Evolutionary conservation across 768 basidiomycete genomes (phyloP), one percentile per base, ranked within the genome.

Genomic region (Pisolithus microcarpus): DNA sequence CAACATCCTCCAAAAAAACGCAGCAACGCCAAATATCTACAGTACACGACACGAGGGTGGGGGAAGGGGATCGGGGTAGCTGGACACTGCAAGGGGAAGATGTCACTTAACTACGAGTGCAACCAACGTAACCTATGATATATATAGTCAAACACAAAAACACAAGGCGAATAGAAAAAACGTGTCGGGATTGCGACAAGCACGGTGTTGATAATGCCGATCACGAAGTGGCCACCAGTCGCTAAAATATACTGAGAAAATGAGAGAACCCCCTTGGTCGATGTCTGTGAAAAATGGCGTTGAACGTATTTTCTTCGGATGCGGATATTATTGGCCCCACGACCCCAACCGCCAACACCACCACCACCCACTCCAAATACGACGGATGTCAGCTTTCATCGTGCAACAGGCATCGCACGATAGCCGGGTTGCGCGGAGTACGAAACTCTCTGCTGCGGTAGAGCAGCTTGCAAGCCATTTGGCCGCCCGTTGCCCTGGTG

Each of bases 141-240:
- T 67, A 66, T 68, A 68, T 56, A 56, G 53, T 52, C 44, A 53
- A 52, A 47, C 58, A 61, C 58, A 53, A 57, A 62, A 56, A 63
- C 53, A 58, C 40, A 49, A 39, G 26, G 47, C 34, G 47, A 37
- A 53, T 26, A 51, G 55, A 48, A 59, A 38, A 52, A 38, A 18
- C 34, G 38, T 18, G 56, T 39, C 47, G 52, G 31, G 44, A 43
- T 37, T 45, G 43, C 56, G 52, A 50, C 54, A 48, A 26, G 42
- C 23, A 24, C 42, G 42, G 15, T 26, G 46, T 34, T 34, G 34
- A 34, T n/a, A 43, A 9, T 38, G 50, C 23, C 36, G 30, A 46
- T 46, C 24, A 26, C 26, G 31, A 47, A 58, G 58, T 43, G 50
- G 43, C 53, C 31, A 19, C 48, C 51, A 50, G 28, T 34, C 26